phyloP scores from a whole-genome alignment of 208 protist genomes.

The Blechomonas ayalai region DNA sequence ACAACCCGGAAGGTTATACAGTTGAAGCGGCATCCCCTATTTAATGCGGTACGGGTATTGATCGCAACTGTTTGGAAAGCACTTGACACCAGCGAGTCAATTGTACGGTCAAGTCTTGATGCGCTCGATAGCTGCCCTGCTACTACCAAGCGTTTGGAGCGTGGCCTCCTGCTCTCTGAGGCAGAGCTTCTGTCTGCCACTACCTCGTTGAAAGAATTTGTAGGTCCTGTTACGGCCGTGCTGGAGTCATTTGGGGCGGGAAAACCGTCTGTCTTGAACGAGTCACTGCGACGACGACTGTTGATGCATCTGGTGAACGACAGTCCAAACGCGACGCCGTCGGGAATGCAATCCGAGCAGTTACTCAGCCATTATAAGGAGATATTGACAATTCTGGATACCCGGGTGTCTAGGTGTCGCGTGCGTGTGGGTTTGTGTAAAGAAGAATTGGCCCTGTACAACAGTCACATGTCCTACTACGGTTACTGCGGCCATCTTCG shows the following conservation, averaged over 20 bases:
- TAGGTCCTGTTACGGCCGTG: conserved; percentile 26
- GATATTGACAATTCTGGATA: conserved; percentile 24
- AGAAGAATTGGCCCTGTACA: conserved; percentile 74
- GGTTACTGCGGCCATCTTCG: conserved; percentile 32
- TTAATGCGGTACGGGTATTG: no score
- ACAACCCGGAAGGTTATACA: no score
- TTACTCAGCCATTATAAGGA: conserved; percentile 17
- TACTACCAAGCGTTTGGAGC: conserved; percentile 31
- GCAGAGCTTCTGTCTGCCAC: conserved; percentile 54
- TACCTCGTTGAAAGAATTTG: conserved; percentile 35
- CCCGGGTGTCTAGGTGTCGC: conserved; percentile 20
- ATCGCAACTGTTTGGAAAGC: no score
- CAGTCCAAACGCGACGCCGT: background rate
- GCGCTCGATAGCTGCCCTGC: conserved; percentile 38
- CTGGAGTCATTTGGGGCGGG: no score
- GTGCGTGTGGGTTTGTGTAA: conserved; percentile 64
- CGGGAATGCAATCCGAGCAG: conserved; percentile 9
- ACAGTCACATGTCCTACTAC: conserved; percentile 51
- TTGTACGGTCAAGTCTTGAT: conserved; percentile 16
- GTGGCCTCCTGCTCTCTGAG: conserved; percentile 53
- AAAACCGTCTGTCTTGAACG: no score
- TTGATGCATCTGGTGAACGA: no score
- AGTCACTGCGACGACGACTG: no score
- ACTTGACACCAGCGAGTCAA: no score
- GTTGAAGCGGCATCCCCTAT: no score